Evolutionary conservation across 805 yeast genomes (phyloP), one percentile per base, ranked within the genome.

Genomic region (Cyberlindnera maritima): DNA sequence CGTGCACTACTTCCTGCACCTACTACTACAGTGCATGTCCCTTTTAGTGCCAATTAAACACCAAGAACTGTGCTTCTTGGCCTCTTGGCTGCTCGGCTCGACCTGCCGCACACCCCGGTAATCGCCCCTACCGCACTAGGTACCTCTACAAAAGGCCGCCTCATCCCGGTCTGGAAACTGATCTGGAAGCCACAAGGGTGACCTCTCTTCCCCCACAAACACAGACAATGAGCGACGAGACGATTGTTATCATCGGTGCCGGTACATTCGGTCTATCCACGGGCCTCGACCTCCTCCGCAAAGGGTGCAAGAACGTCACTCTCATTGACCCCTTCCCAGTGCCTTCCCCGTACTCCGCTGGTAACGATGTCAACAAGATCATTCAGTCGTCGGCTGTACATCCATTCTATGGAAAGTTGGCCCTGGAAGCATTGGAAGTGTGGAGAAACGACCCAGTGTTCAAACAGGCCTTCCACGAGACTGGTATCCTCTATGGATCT

Each of bases 201-300:
- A 21, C 25, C 9, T 21, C 25, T 6, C 9, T 9, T 21, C 25
- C 25, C 5, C 5, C 25, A 21, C 25, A n/a, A n/a, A n/a, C 25
- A 21, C 5, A 21, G 25, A 21, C 25, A 28, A 41, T 41, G 44
- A 25, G 39, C 32, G 10, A 21, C 12, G 44, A 41, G 18, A 42
- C 40, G 25, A 52, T 66, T 17, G 53, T 69, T 4, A 61, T 69
- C 20, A 59, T 72, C n/a, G 77, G 77, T 3, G 71, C 72, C 26
- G 76, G 76, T 2, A 69, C 73, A 0, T 71, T 69, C 55, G 77
- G 77, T 5, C 61, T 73, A 7, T 70, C 75, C 4, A 70, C 76
- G 0, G 73, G 70, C 3, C 50, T 72, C 2, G 64, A 67, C 35
- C 56, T 73, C 9, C 52, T 63, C 1, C 57, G 69, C 3, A 58